phyloP scores from a whole-genome alignment of 2,329 filamentous ascomycete genomes.

The Talaromyces verruculosus region DNA sequence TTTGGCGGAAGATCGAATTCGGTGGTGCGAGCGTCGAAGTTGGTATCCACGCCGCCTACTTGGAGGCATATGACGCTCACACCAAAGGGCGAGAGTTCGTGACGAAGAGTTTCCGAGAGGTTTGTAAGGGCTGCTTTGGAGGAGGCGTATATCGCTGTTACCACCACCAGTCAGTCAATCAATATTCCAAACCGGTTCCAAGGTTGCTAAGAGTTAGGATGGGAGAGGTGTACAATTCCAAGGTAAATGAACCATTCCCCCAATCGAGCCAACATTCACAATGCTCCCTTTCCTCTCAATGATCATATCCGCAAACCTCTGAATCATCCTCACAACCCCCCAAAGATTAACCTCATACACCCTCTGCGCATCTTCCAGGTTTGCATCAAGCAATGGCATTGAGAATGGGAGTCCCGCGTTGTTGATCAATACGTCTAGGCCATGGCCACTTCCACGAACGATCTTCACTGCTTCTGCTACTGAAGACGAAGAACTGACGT shows the following conservation, averaged over 20 bases:
- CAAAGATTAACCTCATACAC: not conserved
- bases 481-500: not conserved
- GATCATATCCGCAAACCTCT: not conserved
- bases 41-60: not conserved
- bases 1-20: not conserved
- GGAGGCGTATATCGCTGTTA: not conserved
- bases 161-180: not conserved
- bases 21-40: not conserved
- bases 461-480: not conserved
- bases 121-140: not conserved
- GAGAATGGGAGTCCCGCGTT: not conserved
- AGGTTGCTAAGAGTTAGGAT: too few relatives aligned
- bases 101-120: not conserved
- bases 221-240: not conserved
- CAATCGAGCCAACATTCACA: not conserved
- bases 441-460: not conserved
- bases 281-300: not conserved
- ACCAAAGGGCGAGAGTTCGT: not conserved
- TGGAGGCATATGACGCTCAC: not conserved
- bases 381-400: not conserved
- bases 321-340: not conserved
- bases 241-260: not conserved
- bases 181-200: too few relatives aligned
- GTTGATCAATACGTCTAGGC: not conserved
- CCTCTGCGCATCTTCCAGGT: not conserved